Evolutionary conservation across 768 basidiomycete species (phyloP), one percentile per base, ranked within the genome.

Genomic region (Ephemerocybe angulata): DNA sequence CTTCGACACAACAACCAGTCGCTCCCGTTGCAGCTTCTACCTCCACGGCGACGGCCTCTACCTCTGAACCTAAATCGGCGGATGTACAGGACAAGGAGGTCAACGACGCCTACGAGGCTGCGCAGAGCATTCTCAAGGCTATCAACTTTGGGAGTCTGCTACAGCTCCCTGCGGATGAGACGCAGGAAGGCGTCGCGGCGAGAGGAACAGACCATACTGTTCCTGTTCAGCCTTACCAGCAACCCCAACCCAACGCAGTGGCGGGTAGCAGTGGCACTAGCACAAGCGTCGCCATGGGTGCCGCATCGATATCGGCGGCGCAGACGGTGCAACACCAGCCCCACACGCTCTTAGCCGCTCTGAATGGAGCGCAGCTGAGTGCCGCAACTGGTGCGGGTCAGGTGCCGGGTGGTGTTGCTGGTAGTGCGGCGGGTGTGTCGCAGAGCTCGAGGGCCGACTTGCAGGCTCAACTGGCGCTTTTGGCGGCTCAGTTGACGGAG

Each of bases 71-170:
- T 73, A 75, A 47, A 65, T 61, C 54, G 10, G 73, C 63, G 15
- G 76, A 79, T 43, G 75, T 73, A n/a, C 74, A 41, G 17, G 48
- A 50, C 15, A 56, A 52, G 10, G 46, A 51, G 11, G 55, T 50
- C 22, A 55, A 73, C 56, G 84, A 87, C 55, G 85, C 86, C 12
- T 89, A 87, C 78, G 83, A 87, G 63, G 87, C 88, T 1, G 88
- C 88, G 7, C 86, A 89, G 62, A 86, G 81, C 58, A 90, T 90
- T 44, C 74, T 90, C 51, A 82, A 85, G 61, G 87, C 87, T 3
- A 87, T 90, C 70, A 87, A 88, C 65, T 87, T 88, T 62, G 83
- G 81, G 3, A 72, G 71, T 21, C 67, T 86, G 25, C 67, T 81
- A 27, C 74, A 79, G 52, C 56, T 79, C 44, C 64, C 76, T 12